Evolutionary conservation across 371 early-diverging fungal species (phyloP), one percentile per base, ranked within the genome.

Genomic region (Parasitella parasitica): DNA sequence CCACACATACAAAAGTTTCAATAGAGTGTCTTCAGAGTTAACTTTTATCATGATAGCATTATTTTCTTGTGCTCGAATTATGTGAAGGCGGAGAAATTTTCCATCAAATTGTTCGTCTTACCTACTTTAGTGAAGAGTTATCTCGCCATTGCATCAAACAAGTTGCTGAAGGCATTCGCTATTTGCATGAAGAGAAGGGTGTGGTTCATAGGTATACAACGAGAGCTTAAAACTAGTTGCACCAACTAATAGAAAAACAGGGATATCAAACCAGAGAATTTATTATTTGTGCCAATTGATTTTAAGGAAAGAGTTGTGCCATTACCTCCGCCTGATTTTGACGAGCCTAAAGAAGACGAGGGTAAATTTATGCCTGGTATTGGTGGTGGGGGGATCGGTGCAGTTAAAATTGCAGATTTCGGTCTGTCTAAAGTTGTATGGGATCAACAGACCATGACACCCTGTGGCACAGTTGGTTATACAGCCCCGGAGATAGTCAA

Each of bases 221-320:
- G 15, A 32, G 8, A 3, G 3, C 30, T 30, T 30, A 30, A 36
- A 36, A 9, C 18, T 2, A 20, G 9, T 20, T 97, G 97, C 70
- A 91, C 97, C 67, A 97, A 97, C 76, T 97, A 27, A 92, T 88
- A 72, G 86, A 87, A 57, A 80, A 0, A 18, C 54, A 76, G 87
- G 59, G 98, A 99, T 69, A 91, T 99, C 64, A 99, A 99, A 77
- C 94, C 94, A 26, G 99, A 99, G 71, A 99, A 99, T 75, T 84
- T 94, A 59, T 75, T 97, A 18, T 93, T 89, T 72, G 88, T 87
- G 58, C 85, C 91, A 15, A 90, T 90, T 28, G 38, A 49, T 22
- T 69, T 69, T 27, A 78, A 84, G 52, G 80, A 88, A 32, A 81
- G 84, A 9, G 76, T 71, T 1, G 68, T 72, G 26, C 82, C 82